phyloP scores from a whole-genome alignment of 2,329 filamentous ascomycete species.

The Aspergillus vadensis region DNA sequence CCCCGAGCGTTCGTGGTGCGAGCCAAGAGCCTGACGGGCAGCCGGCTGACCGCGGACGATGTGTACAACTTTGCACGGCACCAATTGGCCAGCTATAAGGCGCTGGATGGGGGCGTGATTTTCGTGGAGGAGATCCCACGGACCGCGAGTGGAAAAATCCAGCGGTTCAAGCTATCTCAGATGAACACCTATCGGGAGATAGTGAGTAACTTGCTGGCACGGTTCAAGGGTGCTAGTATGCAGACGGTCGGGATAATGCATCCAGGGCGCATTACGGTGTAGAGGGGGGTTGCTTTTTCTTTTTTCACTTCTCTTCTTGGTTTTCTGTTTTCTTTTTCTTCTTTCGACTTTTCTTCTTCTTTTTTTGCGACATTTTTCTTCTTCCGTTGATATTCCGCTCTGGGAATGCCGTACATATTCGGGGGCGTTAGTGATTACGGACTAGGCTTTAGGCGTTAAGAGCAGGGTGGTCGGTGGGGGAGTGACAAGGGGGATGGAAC shows the following conservation, averaged over 20 bases:
- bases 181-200: slow-evolving; percentile 44
- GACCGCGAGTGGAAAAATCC: slow-evolving; percentile 54
- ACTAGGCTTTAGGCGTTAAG: neutral
- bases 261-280: slow-evolving; percentile 26
- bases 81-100: slow-evolving; percentile 52
- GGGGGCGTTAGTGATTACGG: neutral
- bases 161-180: slow-evolving; percentile 43
- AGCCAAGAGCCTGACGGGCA: slow-evolving; percentile 22
- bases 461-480: neutral
- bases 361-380: neutral
- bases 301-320: slow-evolving; percentile 1
- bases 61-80: slow-evolving; percentile 46
- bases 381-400: neutral
- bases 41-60: slow-evolving; percentile 40
- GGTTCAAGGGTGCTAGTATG: slow-evolving; percentile 27
- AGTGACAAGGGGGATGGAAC: neutral
- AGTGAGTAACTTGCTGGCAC: slow-evolving; percentile 33
- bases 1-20: slow-evolving; percentile 53
- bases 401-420: neutral
- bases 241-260: slow-evolving; percentile 27
- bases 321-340: slow-evolving; percentile 6
- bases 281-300: slow-evolving; percentile 3
- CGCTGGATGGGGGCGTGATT: slow-evolving; percentile 49
- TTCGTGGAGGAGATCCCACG: slow-evolving; percentile 54
- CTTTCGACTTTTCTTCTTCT: neutral